phyloP scores from a whole-genome alignment of 306 rosid genomes.

The Cucurbita pepo region DNA sequence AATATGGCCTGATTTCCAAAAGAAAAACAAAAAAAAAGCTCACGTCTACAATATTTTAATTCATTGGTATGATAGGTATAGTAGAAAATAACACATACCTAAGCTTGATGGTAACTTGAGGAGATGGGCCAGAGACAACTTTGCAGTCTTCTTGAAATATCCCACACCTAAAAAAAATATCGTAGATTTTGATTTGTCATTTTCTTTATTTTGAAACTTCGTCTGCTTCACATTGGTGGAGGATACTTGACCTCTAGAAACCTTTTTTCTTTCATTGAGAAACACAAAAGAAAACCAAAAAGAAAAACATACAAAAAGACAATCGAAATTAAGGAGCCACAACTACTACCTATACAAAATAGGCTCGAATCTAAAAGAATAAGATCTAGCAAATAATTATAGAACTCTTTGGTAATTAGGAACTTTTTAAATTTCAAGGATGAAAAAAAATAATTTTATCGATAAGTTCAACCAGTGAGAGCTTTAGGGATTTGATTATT shows the following conservation, averaged over 20 bases:
- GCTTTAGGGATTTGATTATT: too few species aligned
- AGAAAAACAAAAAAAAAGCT: neutral
- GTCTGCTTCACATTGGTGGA: neutral
- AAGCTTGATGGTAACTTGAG: slow-evolving; percentile 49
- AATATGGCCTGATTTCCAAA: slow-evolving; percentile 53
- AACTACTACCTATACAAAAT: neutral
- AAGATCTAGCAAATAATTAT: too few species aligned
- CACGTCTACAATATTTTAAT: slow-evolving; percentile 1
- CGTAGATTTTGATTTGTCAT: neutral
- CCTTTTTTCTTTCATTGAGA: neutral
- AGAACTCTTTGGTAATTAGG: too few species aligned
- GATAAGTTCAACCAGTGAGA: neutral
- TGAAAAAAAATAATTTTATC: neutral
- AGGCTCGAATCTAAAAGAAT: neutral
- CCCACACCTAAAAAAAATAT: slow-evolving; percentile 32
- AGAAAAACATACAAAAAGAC: neutral
- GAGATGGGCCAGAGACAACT: slow-evolving; percentile 35
- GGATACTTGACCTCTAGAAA: neutral
- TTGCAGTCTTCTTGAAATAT: slow-evolving; percentile 81
- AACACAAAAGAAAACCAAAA: neutral
- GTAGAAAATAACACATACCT: slow-evolving; percentile 25
- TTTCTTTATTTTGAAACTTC: neutral
- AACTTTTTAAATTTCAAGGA: neutral
- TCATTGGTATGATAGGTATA: neutral
- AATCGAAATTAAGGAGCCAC: neutral